A percentile compares a stretch with the other conserved stretches of the same genome.
phyloP scores from a whole-genome alignment of 305 asterid genomes.

The Euphrasia arctica region DNA sequence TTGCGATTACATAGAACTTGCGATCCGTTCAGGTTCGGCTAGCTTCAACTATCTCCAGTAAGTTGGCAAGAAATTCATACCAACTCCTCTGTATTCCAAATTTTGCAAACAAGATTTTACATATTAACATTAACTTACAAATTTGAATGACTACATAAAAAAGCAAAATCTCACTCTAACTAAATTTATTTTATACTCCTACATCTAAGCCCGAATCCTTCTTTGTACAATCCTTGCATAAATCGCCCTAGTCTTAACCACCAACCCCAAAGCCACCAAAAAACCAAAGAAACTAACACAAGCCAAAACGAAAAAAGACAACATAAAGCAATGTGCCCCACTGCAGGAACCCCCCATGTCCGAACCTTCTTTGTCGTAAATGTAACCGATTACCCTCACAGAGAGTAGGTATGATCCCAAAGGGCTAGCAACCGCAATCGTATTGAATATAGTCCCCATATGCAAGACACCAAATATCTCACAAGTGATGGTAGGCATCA shows the following conservation, averaged over 20 bases:
- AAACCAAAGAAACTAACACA: constrained; percentile 56
- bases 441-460: constrained; percentile 89
- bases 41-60: no score
- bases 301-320: constrained; percentile 72
- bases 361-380: constrained; percentile 59
- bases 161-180: no score
- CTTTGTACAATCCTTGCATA: constrained; percentile 36
- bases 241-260: constrained; percentile 49
- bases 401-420: constrained; percentile 85
- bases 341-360: constrained; percentile 49
- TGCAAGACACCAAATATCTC: constrained; percentile 80
- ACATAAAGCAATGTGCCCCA: constrained; percentile 80
- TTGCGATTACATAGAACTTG: no score
- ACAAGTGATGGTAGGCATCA: constrained; percentile 74
- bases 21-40: no score
- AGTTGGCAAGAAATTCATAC: no score
- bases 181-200: no score
- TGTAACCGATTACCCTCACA: constrained; percentile 74
- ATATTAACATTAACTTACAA: no score
- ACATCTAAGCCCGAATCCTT: constrained; percentile 24
- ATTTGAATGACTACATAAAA: no score
- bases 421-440: constrained; percentile 82
- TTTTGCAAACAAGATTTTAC: no score
- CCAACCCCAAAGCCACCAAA: constrained; percentile 54
- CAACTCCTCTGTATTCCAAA: no score